These are phyloP conservation scores for Chalaropsis thielavioides DNA, from an alignment of 2,329 filamentous ascomycete species.

Conservation along the genomic window DNA sequence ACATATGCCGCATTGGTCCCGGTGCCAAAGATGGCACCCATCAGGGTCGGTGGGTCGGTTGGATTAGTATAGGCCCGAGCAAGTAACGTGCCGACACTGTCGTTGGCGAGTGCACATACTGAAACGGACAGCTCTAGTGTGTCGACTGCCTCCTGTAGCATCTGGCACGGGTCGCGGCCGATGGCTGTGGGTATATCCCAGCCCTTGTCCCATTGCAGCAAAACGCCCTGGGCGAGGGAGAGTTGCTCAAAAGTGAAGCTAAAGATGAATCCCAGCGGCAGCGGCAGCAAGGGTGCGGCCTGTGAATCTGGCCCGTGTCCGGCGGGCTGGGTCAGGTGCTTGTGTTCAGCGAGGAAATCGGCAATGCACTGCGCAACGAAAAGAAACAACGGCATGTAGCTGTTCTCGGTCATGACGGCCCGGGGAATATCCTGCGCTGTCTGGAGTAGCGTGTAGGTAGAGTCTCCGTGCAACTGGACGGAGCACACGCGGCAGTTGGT, in stretches of 20 bases:
- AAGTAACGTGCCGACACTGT: slow-evolving; percentile 69
- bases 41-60: slow-evolving; percentile 50
- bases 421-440: slow-evolving; percentile 27
- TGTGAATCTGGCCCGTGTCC: not conserved
- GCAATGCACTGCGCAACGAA: slow-evolving; percentile 64
- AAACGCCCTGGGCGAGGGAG: slow-evolving; percentile 53
- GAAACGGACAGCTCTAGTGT: slow-evolving; percentile 51
- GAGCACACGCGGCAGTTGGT: slow-evolving; percentile 26
- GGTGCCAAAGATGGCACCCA: slow-evolving; percentile 70
- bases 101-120: slow-evolving; percentile 62
- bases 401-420: slow-evolving; percentile 20
- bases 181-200: slow-evolving; percentile 65
- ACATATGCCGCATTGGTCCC: slow-evolving; percentile 72
- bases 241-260: slow-evolving; percentile 63
- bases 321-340: not conserved
- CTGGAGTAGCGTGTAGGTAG: slow-evolving; percentile 57
- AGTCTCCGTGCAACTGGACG: slow-evolving; percentile 35
- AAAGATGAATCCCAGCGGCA: slow-evolving; percentile 24
- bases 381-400: slow-evolving; percentile 48
- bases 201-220: slow-evolving; percentile 70
- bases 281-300: not conserved
- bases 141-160: slow-evolving; percentile 60
- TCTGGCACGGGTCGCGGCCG: slow-evolving; percentile 57
- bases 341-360: slow-evolving; percentile 37
- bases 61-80: slow-evolving; percentile 65